Percentiles rank a stretch among this genome's conserved stretches.
Evolutionary conservation across 129 eudicot genomes (phyloP).

Genomic region (Rutidosis leptorrhynchoides): DNA sequence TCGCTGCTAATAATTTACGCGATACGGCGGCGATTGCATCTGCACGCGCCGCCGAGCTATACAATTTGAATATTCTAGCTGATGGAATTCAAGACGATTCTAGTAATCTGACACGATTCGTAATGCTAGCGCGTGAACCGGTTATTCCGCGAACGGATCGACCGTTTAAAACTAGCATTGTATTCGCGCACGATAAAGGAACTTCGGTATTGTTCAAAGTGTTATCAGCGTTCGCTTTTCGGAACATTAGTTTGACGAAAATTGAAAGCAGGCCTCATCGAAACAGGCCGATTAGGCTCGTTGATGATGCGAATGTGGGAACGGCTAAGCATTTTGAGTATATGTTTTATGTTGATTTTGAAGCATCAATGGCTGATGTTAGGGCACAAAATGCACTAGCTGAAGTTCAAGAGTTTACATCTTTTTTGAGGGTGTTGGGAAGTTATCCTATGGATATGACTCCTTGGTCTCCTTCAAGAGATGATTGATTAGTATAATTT

Average conservation of each 20-base stretch:
- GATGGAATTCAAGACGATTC: conserved; percentile 94
- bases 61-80: conserved; percentile 62
- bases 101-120: conserved; percentile 76
- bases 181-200: conserved; percentile 79
- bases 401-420: conserved; percentile 85
- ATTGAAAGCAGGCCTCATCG: conserved; percentile 93
- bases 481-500: conserved; percentile 33
- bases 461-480: conserved; percentile 71
- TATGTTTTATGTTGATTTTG: conserved; percentile 89
- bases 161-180: conserved; percentile 91
- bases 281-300: conserved; percentile 62
- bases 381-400: conserved; percentile 90
- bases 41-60: conserved; percentile 79
- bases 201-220: conserved; percentile 80
- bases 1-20: conserved; percentile 55
- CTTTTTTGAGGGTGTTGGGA: conserved; percentile 89
- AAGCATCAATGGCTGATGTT: conserved; percentile 92
- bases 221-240: conserved; percentile 73
- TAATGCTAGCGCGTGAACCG: conserved; percentile 90
- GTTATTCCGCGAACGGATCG: conserved; percentile 79
- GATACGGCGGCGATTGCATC: conserved; percentile 94
- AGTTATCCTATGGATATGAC: conserved; percentile 97
- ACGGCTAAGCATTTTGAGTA: conserved; percentile 94
- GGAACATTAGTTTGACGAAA: conserved; percentile 75
- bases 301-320: conserved; percentile 79